Conservation (phyloP, 306 rosid genomes). For the Ziziphus jujuba region DNA sequence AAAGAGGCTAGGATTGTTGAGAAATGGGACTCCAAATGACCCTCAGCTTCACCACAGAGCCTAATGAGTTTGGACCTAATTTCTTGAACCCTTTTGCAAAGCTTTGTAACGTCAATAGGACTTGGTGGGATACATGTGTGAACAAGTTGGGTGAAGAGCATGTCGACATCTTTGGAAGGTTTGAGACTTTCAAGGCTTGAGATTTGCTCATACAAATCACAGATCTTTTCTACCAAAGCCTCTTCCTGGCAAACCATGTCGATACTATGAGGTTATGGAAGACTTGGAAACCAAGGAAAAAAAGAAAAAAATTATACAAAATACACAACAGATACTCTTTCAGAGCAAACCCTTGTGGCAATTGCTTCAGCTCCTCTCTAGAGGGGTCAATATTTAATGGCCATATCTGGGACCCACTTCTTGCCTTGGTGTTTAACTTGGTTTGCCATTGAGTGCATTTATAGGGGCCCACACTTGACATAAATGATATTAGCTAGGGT, state of each 20-base stretch:
- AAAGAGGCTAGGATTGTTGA: conserved; percentile 48
- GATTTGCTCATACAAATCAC: conserved; percentile 56
- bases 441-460: background rate
- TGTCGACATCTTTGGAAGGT: conserved; percentile 85
- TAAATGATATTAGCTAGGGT: background rate
- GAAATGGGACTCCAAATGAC: conserved; percentile 62
- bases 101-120: conserved; percentile 59
- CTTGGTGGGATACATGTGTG: conserved; percentile 73
- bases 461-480: background rate
- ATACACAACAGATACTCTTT: background rate
- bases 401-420: conserved; percentile 12
- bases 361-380: background rate
- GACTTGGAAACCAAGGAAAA: no score
- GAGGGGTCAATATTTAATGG: conserved; percentile 19
- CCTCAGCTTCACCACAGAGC: conserved; percentile 76
- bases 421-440: background rate
- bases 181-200: conserved; percentile 59
- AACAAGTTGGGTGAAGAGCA: conserved; percentile 71
- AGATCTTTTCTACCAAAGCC: conserved; percentile 43
- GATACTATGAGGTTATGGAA: conserved; percentile 53
- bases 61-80: conserved; percentile 58
- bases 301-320: background rate
- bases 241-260: conserved; percentile 78
- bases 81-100: conserved; percentile 42
- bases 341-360: background rate